Evolutionary conservation across 129 eudicot genomes (phyloP), one percentile per base, ranked within the genome.

Genomic region (Erigeron canadensis): DNA sequence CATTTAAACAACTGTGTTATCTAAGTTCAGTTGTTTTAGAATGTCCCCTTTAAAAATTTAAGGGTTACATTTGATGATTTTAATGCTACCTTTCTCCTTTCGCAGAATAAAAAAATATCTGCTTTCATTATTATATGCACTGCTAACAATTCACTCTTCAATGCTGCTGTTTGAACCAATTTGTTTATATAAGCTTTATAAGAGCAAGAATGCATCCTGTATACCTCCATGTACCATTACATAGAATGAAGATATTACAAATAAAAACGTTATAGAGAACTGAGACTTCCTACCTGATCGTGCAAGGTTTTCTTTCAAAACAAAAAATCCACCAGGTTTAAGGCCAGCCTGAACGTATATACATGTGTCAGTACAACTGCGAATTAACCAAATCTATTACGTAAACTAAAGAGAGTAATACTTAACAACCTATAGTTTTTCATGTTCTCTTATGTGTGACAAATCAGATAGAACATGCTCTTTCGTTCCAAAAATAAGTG

Each of bases 271-370:
- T 59, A 17, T 7, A 1, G 17, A 37, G 21, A 73, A 73, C 48
- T 5, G 47, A 45, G 71, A 80, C 50, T 62, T 47, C 56, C 5
- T 86, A 88, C 96, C 99, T 44, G 77, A 86, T 84, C 84, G 84
- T 17, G 99, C 94, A 72, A 86, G 84, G 44, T 94, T 94, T 81
- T 94, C 99, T 84, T 94, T 94, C 82, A 94, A 21, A 53, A 94
- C 79, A 63, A 94, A 90, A 18, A 87, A 65, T 13, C 99, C 99
- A 55, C 97, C 97, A 19, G 97, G 89, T 82, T 90, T 94, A 63
- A 94, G 97, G 69, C 99, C 99, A 75, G 58, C 87, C 98, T 93
- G 79, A 75, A 79, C 46, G 78, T 47, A 54, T 51, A 62, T 55
- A 47, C 13, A 71, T 12, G 13, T 34, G 74, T 82, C 50, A 82